Evolutionary conservation across 2,329 filamentous ascomycete species (phyloP), one percentile per base, ranked within the genome.

Genomic region (Cyphellophora attinorum): DNA sequence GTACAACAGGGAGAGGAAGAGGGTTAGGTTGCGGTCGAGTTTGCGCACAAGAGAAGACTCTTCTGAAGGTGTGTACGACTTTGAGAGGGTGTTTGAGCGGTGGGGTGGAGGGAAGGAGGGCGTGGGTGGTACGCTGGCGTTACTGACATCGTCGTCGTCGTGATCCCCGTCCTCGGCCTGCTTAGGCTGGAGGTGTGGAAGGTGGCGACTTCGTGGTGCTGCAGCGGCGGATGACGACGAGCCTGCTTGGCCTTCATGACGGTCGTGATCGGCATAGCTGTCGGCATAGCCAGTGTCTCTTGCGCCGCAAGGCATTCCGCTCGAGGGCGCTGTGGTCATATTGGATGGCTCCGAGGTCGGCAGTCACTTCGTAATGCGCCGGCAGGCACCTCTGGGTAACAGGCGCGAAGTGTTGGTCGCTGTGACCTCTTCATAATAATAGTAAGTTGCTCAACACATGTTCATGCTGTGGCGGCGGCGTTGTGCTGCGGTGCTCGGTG

Each of bases 11-110:
- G 15, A 15, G 16, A 37, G 34, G 6, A 33, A 19, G 1, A 58
- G 59, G 19, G 61, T 44, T 32, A 62, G 55, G 36, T 58, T 50
- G 15, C 53, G 15, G 35, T 62, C 59, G 27, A 61, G 55, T 34
- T 60, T 61, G 17, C 56, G 37, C 5, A 61, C 50, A 12, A 62
- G 33, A 11, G 19, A n/a, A 5, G 19, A 21, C 18, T 42, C 37
- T 16, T 36, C 39, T 11, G 16, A 31, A 25, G 33, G 18, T 5
- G 29, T 31, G 29, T 31, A 31, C 10, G 13, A 16, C 19, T 31
- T 31, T n/a, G 29, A 31, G 8, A 2, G 16, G 15, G 29, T 31
- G 29, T 11, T 19, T 6, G n/a, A 13, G 15, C 15, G 29, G 8
- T 12, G 29, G 3, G 12, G 28, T 4, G 12, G 8, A n/a, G n/a